These are phyloP conservation scores for Zizania palustris DNA, from an alignment of 202 grass and related monocot genomes.

Conservation along the genomic window DNA sequence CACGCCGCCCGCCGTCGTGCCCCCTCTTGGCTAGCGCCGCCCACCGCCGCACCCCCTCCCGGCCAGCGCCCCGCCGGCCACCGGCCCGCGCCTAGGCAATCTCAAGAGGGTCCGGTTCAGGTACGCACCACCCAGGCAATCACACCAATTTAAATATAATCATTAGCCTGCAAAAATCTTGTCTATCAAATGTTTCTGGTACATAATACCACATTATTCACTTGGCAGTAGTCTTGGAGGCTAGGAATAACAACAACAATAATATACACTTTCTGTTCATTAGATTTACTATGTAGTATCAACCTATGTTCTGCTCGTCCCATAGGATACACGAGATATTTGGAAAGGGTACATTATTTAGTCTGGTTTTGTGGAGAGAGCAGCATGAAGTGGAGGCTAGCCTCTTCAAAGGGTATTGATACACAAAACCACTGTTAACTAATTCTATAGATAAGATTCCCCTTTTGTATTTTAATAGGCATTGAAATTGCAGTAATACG, in stretches of 20 bases:
- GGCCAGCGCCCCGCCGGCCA: too few species aligned
- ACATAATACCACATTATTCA: not conserved
- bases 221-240: not conserved
- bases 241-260: not conserved
- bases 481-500: not conserved
- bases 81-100: too few species aligned
- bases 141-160: conserved; percentile 6
- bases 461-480: too few species aligned
- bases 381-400: not conserved
- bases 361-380: not conserved
- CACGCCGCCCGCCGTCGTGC: too few species aligned
- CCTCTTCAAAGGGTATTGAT: not conserved
- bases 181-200: not conserved
- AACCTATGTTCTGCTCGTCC: not conserved
- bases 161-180: conserved; percentile 9
- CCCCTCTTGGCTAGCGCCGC: too few species aligned
- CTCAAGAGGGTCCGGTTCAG: conserved; percentile 84
- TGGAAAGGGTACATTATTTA: not conserved
- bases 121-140: conserved; percentile 30
- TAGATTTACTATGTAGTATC: not conserved
- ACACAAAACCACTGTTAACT: not conserved
- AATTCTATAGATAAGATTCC: not conserved
- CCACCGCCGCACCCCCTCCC: too few species aligned
- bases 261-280: not conserved
- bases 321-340: not conserved